phyloP scores from a whole-genome alignment of 2,329 filamentous ascomycete species.

The Colletotrichum phormii region DNA sequence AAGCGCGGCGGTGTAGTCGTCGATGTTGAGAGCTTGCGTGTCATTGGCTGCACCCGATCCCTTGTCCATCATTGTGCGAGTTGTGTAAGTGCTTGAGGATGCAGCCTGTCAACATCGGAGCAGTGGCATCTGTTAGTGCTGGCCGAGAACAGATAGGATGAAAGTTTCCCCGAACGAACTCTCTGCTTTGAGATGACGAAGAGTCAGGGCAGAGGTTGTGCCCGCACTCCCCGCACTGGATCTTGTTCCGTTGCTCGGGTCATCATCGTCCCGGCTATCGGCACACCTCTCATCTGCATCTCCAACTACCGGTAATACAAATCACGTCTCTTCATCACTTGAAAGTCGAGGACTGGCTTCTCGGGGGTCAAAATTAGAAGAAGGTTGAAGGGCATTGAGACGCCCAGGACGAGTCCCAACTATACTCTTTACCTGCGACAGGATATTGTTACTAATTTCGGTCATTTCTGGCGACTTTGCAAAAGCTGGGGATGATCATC shows the following conservation, averaged over 20 bases:
- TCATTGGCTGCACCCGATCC: constrained; percentile 5
- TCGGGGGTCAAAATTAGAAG: too few relatives aligned
- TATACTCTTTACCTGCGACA: too few relatives aligned
- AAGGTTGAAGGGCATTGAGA: too few relatives aligned
- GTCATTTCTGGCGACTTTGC: too few relatives aligned
- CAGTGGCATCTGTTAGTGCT: neutral
- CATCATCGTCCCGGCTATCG: neutral
- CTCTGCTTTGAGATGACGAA: neutral
- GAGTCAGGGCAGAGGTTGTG: neutral
- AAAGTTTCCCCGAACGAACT: constrained; percentile 7
- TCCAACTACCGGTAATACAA: too few relatives aligned
- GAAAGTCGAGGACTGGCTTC: too few relatives aligned
- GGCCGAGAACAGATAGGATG: neutral
- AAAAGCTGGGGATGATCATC: neutral
- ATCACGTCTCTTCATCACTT: neutral
- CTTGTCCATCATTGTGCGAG: constrained; percentile 20
- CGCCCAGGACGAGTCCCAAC: too few relatives aligned
- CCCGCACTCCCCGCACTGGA: neutral
- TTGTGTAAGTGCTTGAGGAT: constrained; percentile 17
- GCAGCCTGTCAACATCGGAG: neutral
- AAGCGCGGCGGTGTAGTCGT: constrained; percentile 19
- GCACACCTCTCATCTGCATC: neutral
- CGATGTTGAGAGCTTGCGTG: constrained; percentile 1
- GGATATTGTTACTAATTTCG: too few relatives aligned
- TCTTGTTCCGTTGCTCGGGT: neutral